Percentiles rank a stretch among this genome's conserved stretches.
phyloP scores from a whole-genome alignment of 192 early-diverging fungal species.

The Obelidium mucronatum region DNA sequence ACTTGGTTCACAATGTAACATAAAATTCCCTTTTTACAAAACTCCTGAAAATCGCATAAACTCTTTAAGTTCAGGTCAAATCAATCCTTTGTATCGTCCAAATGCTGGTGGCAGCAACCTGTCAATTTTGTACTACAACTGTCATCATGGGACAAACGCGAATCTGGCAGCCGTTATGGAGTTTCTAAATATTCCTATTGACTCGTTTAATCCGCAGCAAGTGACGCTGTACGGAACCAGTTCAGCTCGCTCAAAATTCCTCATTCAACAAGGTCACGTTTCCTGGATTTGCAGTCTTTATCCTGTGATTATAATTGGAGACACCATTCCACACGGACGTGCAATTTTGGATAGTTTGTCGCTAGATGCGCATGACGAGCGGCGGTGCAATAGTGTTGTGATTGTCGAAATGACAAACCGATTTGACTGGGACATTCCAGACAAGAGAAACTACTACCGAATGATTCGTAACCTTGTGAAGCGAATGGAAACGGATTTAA shows the following conservation, averaged over 20 bases:
- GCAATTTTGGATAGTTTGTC: not conserved
- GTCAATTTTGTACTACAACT: conserved; percentile 32
- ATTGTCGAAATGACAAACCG: conserved; percentile 32
- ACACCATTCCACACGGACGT: conserved; percentile 33
- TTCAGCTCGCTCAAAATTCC: not conserved
- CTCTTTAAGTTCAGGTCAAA: no score
- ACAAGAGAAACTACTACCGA: conserved; percentile 14
- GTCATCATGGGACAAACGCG: conserved; percentile 9
- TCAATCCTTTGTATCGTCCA: no score
- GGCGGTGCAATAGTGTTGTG: not conserved
- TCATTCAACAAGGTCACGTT: conserved; percentile 2
- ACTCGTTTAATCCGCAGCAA: conserved; percentile 17
- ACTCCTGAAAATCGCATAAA: no score
- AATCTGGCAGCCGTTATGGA: conserved; percentile 20
- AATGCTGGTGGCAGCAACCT: no score
- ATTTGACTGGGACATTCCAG: conserved; percentile 27
- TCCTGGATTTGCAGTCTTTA: not conserved
- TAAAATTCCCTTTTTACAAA: no score
- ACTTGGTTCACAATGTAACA: no score
- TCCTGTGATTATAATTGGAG: conserved; percentile 26
- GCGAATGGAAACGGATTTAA: not conserved
- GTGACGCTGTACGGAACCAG: conserved; percentile 6
- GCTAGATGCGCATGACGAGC: not conserved
- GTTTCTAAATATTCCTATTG: not conserved
- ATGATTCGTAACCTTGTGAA: not conserved